Percentiles rank a stretch among this genome's conserved stretches.
Conservation (phyloP, 2,329 filamentous ascomycete genomes). For the Chrysoporthe cubensis region DNA sequence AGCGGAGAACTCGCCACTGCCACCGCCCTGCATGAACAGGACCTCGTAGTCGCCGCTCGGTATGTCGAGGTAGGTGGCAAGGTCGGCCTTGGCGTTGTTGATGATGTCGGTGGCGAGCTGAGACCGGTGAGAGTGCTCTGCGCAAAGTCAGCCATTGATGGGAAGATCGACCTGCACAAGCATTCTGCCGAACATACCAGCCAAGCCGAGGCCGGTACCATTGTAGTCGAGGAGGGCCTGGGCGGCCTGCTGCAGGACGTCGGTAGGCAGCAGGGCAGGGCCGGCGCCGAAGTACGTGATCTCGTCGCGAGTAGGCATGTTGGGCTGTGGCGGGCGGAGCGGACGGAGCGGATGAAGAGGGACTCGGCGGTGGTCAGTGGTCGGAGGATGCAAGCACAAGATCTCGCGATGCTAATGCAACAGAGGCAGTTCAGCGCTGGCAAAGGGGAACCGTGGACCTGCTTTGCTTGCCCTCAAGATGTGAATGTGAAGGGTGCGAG, state of each 20-base stretch:
- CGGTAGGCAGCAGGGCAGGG: conserved; percentile 82
- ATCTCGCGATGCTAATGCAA: neutral
- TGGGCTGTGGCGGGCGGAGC: neutral
- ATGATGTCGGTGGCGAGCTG: conserved; percentile 78
- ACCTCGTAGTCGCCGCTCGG: conserved; percentile 81
- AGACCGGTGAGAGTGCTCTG: conserved; percentile 89
- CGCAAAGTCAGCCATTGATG: conserved; percentile 37
- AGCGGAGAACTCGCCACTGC: conserved; percentile 83
- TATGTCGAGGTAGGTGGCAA: conserved; percentile 77
- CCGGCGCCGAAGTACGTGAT: conserved; percentile 90
- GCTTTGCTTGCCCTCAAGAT: neutral
- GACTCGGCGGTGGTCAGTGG: neutral
- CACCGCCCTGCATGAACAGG: conserved; percentile 85
- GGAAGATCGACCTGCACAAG: no score
- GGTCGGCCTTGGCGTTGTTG: conserved; percentile 74
- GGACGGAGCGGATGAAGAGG: no score
- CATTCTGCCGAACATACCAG: no score
- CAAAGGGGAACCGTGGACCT: neutral
- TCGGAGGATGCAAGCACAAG: neutral
- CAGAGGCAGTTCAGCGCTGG: neutral
- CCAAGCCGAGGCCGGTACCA: conserved; percentile 76
- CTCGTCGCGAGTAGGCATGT: conserved; percentile 74
- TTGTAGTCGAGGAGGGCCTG: conserved; percentile 81
- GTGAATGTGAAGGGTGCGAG: neutral
- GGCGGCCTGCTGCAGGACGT: conserved; percentile 77